These are phyloP conservation scores for Balakata baccata DNA, from an alignment of 345 rosid species.

Conservation along the genomic window DNA sequence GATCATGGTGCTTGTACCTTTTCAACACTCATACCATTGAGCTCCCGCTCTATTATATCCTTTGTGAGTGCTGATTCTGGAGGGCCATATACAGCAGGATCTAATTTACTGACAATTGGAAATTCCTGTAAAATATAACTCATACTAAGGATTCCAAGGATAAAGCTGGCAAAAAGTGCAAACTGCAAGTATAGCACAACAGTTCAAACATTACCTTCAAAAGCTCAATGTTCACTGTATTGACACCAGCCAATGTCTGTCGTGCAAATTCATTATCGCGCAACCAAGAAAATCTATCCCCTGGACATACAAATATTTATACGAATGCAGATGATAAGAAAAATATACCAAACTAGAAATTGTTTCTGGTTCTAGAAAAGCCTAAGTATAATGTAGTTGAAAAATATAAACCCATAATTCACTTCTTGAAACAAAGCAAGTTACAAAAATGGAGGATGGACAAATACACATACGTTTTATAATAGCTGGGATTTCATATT, in stretches of 20 bases:
- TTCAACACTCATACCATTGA: slow-evolving; percentile 61
- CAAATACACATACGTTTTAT: slow-evolving; percentile 69
- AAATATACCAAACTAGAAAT: background rate
- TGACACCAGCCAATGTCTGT: slow-evolving; percentile 86
- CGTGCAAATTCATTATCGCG: slow-evolving; percentile 93
- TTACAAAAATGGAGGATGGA: background rate
- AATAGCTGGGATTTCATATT: slow-evolving; percentile 74
- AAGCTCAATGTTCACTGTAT: slow-evolving; percentile 78
- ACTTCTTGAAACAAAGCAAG: background rate
- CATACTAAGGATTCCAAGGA: slow-evolving; percentile 5
- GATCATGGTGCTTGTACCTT: slow-evolving; percentile 39
- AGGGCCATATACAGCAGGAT: slow-evolving; percentile 71
- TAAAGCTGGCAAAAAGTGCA: background rate
- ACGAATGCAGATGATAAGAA: background rate
- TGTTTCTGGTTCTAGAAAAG: background rate
- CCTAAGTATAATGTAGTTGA: background rate
- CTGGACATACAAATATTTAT: slow-evolving; percentile 34
- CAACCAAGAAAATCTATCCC: slow-evolving; percentile 90
- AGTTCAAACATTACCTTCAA: slow-evolving; percentile 44
- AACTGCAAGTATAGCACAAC: background rate
- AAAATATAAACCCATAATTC: background rate
- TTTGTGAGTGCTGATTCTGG: slow-evolving; percentile 76
- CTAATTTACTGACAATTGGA: slow-evolving; percentile 81
- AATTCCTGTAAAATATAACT: slow-evolving; percentile 51
- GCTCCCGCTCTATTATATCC: slow-evolving; percentile 70